Evolutionary conservation across 2,329 filamentous ascomycete species (phyloP), one percentile per base, ranked within the genome.

Genomic region (Aureobasidium sp.): DNA sequence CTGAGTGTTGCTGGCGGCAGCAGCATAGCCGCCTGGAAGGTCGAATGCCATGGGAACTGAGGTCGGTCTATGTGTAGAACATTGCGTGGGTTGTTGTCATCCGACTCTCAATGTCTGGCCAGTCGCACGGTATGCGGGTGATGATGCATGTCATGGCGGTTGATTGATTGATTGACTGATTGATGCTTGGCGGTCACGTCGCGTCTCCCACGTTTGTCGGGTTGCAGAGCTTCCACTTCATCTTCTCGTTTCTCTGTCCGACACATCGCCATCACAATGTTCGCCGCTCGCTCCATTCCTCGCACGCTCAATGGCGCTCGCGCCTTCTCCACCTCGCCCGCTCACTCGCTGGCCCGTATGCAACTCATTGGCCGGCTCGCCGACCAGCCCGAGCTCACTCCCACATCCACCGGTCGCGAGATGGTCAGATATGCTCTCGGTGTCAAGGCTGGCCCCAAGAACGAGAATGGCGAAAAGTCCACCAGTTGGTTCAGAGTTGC

Each of bases 401-500:
- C 81, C 55, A 88, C 86, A 42, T 79, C 80, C 63, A 84, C 74
- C 49, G 89, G 89, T 55, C 78, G 78, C 58, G 86, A 94, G 59
- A 64, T 95, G 55, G 67, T 97, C 64, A 81, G 79, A 63, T 97
- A 95, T 68, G 74, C 82, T 4, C 74, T 98, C 58, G 90, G 81
- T 48, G 86, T 82, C 63, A 83, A 74, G 68, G 69, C 68, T 56
- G 89, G 89, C 12, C 71, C 76, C 57, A 74, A 72, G 59, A 86
- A 91, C 11, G 85, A 91, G 14, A 58, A 63, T 24, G 66, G 66
- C 19, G 86, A 88, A 70, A 77, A 81, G 65, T 79, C 82, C 66
- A 88, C 86, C 25, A 93, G 85, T 76, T 97, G 87, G 86, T 97
- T 94, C 78, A 79, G 78, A 55, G 76, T 97, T 53, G 76, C 83